phyloP scores from a whole-genome alignment of 306 rosid genomes.

The Lathyrus tuberosus region DNA sequence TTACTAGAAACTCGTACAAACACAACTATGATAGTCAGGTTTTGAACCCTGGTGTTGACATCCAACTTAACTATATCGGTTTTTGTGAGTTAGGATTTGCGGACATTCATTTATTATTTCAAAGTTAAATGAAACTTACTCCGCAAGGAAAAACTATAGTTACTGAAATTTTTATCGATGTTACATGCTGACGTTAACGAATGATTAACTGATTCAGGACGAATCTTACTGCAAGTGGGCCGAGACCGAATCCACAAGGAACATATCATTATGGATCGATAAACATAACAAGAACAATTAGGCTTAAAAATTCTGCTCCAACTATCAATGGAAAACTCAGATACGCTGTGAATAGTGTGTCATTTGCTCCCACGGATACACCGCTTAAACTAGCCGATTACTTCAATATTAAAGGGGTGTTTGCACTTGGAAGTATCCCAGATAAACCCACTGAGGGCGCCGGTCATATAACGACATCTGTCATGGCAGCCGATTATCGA shows the following conservation, averaged over 20 bases:
- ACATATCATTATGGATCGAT: slow-evolving; percentile 84
- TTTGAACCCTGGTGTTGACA: no score
- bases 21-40: no score
- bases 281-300: slow-evolving; percentile 68
- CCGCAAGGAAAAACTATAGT: no score
- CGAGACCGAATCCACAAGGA: slow-evolving; percentile 96
- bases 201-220: slow-evolving; percentile 47
- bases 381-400: slow-evolving; percentile 87
- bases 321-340: slow-evolving; percentile 76
- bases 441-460: slow-evolving; percentile 64
- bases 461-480: slow-evolving; percentile 74
- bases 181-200: neutral
- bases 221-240: slow-evolving; percentile 92
- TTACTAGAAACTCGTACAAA: no score
- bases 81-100: no score
- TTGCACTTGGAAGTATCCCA: slow-evolving; percentile 62
- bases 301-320: slow-evolving; percentile 73
- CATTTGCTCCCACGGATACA: slow-evolving; percentile 75
- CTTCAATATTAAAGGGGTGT: slow-evolving; percentile 79
- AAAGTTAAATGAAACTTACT: no score
- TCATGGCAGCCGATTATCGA: slow-evolving; percentile 75
- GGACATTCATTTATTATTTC: no score
- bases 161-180: no score
- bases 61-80: no score
- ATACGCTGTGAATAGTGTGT: slow-evolving; percentile 79